Conservation (phyloP, 2,329 filamentous ascomycete genomes). For the Emericellopsis atlantica region DNA sequence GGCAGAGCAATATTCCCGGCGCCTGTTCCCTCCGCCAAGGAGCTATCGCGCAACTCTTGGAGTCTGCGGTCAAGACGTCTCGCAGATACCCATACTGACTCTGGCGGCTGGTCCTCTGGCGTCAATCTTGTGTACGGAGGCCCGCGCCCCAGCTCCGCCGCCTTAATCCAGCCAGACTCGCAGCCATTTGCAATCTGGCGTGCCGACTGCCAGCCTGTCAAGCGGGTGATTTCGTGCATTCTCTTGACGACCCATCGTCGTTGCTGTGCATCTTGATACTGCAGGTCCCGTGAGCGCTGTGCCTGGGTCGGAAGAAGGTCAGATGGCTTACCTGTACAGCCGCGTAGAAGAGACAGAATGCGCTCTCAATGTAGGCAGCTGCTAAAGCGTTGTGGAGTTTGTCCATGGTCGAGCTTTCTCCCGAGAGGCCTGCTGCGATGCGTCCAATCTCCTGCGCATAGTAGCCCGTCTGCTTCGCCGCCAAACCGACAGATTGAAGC, state of each 20-base stretch:
- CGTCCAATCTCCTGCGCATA: slow-evolving; percentile 68
- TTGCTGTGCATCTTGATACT: slow-evolving; percentile 62
- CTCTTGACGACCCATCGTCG: slow-evolving; percentile 66
- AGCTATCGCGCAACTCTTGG: slow-evolving; percentile 21
- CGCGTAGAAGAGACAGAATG: slow-evolving; percentile 76
- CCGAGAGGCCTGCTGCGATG: slow-evolving; percentile 61
- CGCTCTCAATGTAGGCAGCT: slow-evolving; percentile 70
- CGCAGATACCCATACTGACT: slow-evolving; percentile 24
- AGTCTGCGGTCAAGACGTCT: slow-evolving; percentile 39
- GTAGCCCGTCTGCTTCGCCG: slow-evolving; percentile 56
- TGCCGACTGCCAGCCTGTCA: slow-evolving; percentile 82
- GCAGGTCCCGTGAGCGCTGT: slow-evolving; percentile 7
- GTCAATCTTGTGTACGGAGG: slow-evolving; percentile 48
- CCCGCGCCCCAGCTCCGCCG: slow-evolving; percentile 59
- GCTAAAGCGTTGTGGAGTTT: slow-evolving; percentile 67
- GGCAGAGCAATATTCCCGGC: slow-evolving; percentile 43
- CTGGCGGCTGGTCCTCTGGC: background rate
- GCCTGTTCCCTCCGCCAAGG: slow-evolving; percentile 21
- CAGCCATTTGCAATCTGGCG: slow-evolving; percentile 72
- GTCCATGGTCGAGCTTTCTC: slow-evolving; percentile 34
- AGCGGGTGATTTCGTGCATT: slow-evolving; percentile 60
- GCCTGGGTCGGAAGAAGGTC: background rate
- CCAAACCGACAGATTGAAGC: slow-evolving; percentile 73
- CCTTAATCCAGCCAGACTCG: slow-evolving; percentile 72
- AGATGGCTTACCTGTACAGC: slow-evolving; percentile 49